Evolutionary conservation across 805 yeast species (phyloP).

Genomic region (Ogataea ganodermae): DNA sequence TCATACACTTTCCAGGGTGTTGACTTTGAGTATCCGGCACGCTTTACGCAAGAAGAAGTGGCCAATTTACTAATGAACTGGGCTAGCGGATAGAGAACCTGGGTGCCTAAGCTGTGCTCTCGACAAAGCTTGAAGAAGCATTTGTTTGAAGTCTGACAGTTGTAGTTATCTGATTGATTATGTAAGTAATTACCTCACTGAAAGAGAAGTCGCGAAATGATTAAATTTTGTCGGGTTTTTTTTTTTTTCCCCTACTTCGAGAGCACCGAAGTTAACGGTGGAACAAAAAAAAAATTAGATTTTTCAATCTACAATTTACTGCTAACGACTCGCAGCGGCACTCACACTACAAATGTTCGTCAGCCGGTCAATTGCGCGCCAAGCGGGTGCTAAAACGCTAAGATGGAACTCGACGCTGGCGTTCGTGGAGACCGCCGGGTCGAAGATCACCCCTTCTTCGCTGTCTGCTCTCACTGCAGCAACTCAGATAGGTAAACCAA

Average conservation of each 20-base stretch:
- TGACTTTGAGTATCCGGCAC: too few relatives aligned
- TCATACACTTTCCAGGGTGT: too few relatives aligned
- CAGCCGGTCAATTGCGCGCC: slow-evolving; percentile 7
- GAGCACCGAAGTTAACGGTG: slow-evolving; percentile 1
- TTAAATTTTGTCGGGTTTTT: slow-evolving; percentile 1
- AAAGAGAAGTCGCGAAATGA: not conserved
- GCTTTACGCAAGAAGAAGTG: too few relatives aligned
- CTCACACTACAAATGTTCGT: slow-evolving; percentile 2
- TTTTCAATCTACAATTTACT: not conserved
- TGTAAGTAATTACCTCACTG: not conserved
- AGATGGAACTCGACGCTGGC: slow-evolving; percentile 74
- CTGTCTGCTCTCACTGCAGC: slow-evolving; percentile 81
- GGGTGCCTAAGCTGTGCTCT: too few relatives aligned
- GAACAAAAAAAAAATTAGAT: too few relatives aligned
- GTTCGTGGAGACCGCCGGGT: slow-evolving; percentile 64
- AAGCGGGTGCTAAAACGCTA: slow-evolving; percentile 6
- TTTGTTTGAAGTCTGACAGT: too few relatives aligned
- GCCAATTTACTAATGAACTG: too few relatives aligned
- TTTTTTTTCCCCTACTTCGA: not conserved
- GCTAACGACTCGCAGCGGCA: not conserved
- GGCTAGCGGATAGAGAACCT: too few relatives aligned
- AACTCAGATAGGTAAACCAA: slow-evolving; percentile 66
- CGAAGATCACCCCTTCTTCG: slow-evolving; percentile 63
- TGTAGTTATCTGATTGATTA: not conserved
- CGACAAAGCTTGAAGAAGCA: too few relatives aligned